Base-by-base conservation (phyloP, 495 filamentous ascomycete genomes). In the Hypoxylon lienhwacheense region DNA sequence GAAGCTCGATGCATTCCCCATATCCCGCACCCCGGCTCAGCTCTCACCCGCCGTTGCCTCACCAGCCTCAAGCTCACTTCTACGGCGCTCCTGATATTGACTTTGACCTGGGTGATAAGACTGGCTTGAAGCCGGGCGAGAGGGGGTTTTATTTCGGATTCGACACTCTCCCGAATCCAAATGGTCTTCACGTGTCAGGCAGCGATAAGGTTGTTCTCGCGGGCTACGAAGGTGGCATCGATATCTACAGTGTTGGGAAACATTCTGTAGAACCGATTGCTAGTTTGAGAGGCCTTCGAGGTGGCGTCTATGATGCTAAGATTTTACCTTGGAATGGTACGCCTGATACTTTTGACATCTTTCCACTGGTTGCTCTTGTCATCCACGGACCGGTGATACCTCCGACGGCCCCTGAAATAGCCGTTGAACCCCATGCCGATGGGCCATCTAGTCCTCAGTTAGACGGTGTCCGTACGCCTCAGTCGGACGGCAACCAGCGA, bases 271-370 rank as follows among this genome's bases (percentile, higher is more conserved):
- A 86, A 47, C 70, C 78, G 4, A 68, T 88, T 33, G 85, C 83
- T 6, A 83, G 81, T 51, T 70, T 95, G 47, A 82, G 84, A 59
- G 86, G 87, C 17, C 73, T 96, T 8, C 83, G 85, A 58, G 91
- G 91, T 26, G 82, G 83, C n/a, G 86, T 95, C 1, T 77, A 89
- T 39, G 81, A 85, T 32, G 91, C 90, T 21, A 95, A 90, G 66
- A 80, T 95, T 14, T 57, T 96, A 29, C 78, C 85, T 1, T 83
- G 78, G 68, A 74, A 69, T n/a, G 61, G 16, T 31, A 53, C 28
- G 56, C 47, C 35, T 50, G 61, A 46, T 44, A 55, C 35, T 3
- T 52, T 49, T 15, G 70, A 67, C 34, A 53, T 72, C 19, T 74
- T 73, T 34, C 88, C 89, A 2, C 76, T 95, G 47, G 76, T 95